Conservation (phyloP, 352 stramenopile species). For the Globisporangium nodosum region DNA sequence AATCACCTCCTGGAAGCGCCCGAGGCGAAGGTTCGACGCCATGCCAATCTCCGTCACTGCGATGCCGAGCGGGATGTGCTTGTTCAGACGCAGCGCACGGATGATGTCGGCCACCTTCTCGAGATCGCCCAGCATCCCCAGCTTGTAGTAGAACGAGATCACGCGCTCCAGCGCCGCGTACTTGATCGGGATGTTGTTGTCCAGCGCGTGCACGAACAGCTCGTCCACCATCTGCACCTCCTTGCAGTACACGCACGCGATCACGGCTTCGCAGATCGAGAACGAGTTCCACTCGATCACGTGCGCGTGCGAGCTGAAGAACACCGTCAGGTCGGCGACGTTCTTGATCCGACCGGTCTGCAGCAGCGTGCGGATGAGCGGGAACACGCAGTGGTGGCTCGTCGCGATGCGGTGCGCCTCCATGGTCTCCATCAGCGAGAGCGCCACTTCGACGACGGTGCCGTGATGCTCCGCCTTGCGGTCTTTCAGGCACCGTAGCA, state of each 20-base stretch:
- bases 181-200: slow-evolving; percentile 65
- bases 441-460: slow-evolving; percentile 4
- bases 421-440: slow-evolving; percentile 52
- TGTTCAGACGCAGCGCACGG: slow-evolving; percentile 59
- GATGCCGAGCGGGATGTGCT: slow-evolving; percentile 67
- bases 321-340: slow-evolving; percentile 35
- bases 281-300: slow-evolving; percentile 64
- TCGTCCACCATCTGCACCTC: slow-evolving; percentile 52
- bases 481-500: slow-evolving; percentile 42
- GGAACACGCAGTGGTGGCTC: slow-evolving; percentile 43
- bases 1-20: slow-evolving; percentile 51
- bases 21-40: slow-evolving; percentile 52
- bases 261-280: slow-evolving; percentile 57
- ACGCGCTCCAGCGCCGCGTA: slow-evolving; percentile 70
- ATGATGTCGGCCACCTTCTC: slow-evolving; percentile 64
- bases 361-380: slow-evolving; percentile 38
- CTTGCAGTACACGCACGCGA: slow-evolving; percentile 42
- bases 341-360: slow-evolving; percentile 16
- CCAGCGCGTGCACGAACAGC: slow-evolving; percentile 51
- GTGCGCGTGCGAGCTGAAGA: slow-evolving; percentile 39
- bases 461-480: slow-evolving; percentile 26
- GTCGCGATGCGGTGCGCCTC: slow-evolving; percentile 40
- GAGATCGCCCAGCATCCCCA: slow-evolving; percentile 50
- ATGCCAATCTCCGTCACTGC: slow-evolving; percentile 73
- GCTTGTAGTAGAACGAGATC: slow-evolving; percentile 65